phyloP scores from a whole-genome alignment of 495 filamentous ascomycete genomes.

The Hyaloscypha hepaticicola region DNA sequence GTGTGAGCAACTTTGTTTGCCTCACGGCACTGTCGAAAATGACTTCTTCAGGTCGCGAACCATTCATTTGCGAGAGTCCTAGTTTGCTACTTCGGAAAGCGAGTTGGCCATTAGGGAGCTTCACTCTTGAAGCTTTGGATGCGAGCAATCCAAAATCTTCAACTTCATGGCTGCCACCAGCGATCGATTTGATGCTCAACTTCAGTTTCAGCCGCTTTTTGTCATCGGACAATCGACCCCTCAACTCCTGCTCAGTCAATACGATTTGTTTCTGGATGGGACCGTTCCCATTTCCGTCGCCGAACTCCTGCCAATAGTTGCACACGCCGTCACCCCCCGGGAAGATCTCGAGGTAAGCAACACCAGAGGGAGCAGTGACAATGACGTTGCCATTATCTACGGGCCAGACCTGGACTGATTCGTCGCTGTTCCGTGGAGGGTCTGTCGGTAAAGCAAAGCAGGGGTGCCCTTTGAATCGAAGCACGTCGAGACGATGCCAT shows the following conservation, averaged over 20 bases:
- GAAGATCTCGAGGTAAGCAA: constrained; percentile 80
- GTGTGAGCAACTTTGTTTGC: constrained; percentile 71
- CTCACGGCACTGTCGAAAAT: constrained; percentile 68
- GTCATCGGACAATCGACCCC: constrained; percentile 64
- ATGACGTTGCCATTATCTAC: constrained; percentile 78
- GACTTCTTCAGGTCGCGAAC: constrained; percentile 69
- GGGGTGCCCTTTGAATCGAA: constrained; percentile 87
- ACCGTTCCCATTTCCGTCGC: constrained; percentile 54
- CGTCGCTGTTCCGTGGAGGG: constrained; percentile 59
- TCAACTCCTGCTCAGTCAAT: constrained; percentile 73
- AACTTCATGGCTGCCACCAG: constrained; percentile 68
- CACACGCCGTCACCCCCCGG: constrained; percentile 73
- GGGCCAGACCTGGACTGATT: constrained; percentile 84
- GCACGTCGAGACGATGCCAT: constrained; percentile 85
- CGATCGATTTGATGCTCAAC: constrained; percentile 70
- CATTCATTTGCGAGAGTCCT: constrained; percentile 71
- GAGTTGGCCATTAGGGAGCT: constrained; percentile 69
- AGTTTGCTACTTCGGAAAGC: constrained; percentile 77
- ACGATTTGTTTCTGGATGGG: constrained; percentile 66
- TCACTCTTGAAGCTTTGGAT: constrained; percentile 69
- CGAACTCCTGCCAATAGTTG: constrained; percentile 76
- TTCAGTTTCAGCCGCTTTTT: constrained; percentile 69
- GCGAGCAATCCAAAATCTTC: constrained; percentile 67
- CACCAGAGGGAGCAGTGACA: constrained; percentile 75
- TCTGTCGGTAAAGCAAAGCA: constrained; percentile 87